Evolutionary conservation across 2,329 filamentous ascomycete genomes (phyloP).

Genomic region (Fusarium penzigii): DNA sequence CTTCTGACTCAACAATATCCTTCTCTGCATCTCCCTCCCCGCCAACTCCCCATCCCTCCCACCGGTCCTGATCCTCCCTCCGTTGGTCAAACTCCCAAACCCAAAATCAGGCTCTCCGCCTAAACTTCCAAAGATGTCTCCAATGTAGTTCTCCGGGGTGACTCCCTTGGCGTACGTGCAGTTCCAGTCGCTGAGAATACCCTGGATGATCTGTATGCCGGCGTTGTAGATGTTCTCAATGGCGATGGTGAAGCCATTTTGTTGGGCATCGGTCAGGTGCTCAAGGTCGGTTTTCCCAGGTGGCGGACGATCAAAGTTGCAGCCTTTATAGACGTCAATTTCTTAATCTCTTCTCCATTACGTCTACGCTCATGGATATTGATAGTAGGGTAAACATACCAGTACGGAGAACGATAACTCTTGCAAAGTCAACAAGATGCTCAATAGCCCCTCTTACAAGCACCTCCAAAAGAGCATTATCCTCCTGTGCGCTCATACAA

Average conservation of each 20-base stretch:
- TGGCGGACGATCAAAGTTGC: conserved; percentile 71
- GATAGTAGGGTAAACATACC: conserved; percentile 34
- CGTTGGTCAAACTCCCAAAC: conserved; percentile 47
- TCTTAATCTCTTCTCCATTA: fast-evolving
- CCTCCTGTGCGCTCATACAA: conserved; percentile 73
- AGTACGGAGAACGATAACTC: conserved; percentile 69
- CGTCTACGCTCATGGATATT: too few relatives aligned
- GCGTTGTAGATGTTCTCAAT: conserved; percentile 67
- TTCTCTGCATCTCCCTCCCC: conserved; percentile 30
- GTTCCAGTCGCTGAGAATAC: conserved; percentile 64
- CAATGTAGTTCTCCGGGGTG: conserved; percentile 63
- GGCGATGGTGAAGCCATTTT: conserved; percentile 65
- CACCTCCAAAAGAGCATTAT: conserved; percentile 68
- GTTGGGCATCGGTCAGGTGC: conserved; percentile 60
- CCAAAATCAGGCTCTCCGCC: conserved; percentile 69
- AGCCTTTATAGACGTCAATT: conserved; percentile 39
- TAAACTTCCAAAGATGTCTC: conserved; percentile 70
- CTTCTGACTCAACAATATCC: conserved; percentile 25
- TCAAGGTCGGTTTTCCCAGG: conserved; percentile 55
- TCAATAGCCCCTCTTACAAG: conserved; percentile 60
- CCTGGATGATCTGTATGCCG: conserved; percentile 64
- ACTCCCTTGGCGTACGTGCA: conserved; percentile 59
- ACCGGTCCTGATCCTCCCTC: conserved; percentile 31
- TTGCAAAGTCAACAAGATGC: conserved; percentile 63
- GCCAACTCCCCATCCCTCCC: conserved; percentile 24